Evolutionary conservation across 192 early-diverging fungal species (phyloP), one percentile per base, ranked within the genome.

Genomic region (Coemansia sp.): DNA sequence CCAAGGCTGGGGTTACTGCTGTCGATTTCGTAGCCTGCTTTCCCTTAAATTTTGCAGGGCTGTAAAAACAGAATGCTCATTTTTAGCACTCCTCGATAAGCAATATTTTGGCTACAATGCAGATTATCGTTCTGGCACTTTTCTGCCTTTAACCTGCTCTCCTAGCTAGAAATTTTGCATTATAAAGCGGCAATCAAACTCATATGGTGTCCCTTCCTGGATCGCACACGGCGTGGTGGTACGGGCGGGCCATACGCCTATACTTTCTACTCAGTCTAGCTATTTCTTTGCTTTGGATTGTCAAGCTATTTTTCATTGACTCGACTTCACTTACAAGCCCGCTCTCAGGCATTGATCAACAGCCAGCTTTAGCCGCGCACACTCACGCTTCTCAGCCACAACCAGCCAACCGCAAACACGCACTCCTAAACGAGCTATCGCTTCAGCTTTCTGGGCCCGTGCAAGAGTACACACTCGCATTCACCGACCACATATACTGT

Each of bases 401-500:
- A 36, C 4, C 41, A 15, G 39, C 10, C 13, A 17, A 8, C 14
- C 22, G 19, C 15, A 32, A 7, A 11, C 34, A 39, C 51, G 31
- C 23, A 29, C 14, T 23, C 4, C n/a, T 42, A n/a, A 29, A 53
- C 26, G 56, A 41, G 8, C 17, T 26, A 14, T 40, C 42, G 2
- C 15, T 70, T 5, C 40, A 55, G 31, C 35, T 70, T 5, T 25
- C 39, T 3, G 30, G 1, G 13, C 60, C 60, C 0, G 18, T 52
- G 5, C 55, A 4, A 1, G 33, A 55, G 17, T 63, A 64, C 19
- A 19, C 49, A 10, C 58, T 42, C 5, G 65, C 65, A 9, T 76
- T 58, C 25, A 65, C 66, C 47, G 61, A 69, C 51, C 72, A 76
- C 58, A 62, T 76, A 8, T 76, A 76, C 51, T 76, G 72, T 47